Conservation (phyloP, 1,139 yeast species). For the Yamadazyma dendronema region DNA sequence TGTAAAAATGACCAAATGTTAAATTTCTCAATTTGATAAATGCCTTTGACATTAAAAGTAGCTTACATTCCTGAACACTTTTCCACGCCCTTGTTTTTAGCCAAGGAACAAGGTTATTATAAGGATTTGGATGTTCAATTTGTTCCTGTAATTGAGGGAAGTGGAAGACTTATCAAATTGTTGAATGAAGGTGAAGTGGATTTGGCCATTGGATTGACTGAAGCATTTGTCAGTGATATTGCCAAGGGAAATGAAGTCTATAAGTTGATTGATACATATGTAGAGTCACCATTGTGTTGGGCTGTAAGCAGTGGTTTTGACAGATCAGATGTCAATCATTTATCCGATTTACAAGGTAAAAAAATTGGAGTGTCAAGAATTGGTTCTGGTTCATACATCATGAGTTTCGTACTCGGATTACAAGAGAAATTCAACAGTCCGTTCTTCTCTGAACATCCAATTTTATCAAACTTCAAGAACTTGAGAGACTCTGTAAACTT, state of each 20-base stretch:
- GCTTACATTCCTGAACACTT: slow-evolving; percentile 93
- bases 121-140: slow-evolving; percentile 53
- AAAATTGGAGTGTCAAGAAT: slow-evolving; percentile 82
- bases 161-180: slow-evolving; percentile 81
- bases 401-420: slow-evolving; percentile 81
- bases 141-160: slow-evolving; percentile 79
- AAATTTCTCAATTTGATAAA: background rate
- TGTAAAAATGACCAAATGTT: background rate
- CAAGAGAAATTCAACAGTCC: slow-evolving; percentile 50
- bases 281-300: slow-evolving; percentile 85
- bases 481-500: slow-evolving; percentile 77
- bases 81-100: slow-evolving; percentile 80
- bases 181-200: slow-evolving; percentile 65
- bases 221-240: slow-evolving; percentile 82
- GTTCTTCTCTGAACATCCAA: slow-evolving; percentile 50
- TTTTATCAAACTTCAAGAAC: slow-evolving; percentile 68
- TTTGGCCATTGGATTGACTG: slow-evolving; percentile 84
- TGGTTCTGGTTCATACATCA: slow-evolving; percentile 89
- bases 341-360: slow-evolving; percentile 56
- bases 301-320: slow-evolving; percentile 75
- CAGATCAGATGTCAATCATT: slow-evolving; percentile 51
- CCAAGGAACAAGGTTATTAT: slow-evolving; percentile 59
- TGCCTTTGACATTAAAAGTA: slow-evolving; percentile 36
- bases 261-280: slow-evolving; percentile 77
- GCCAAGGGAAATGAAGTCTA: slow-evolving; percentile 66